A percentile compares a stretch with the other conserved stretches of the same genome.
Evolutionary conservation across 495 filamentous ascomycete species (phyloP).

Genomic region (Peziza echinospora): DNA sequence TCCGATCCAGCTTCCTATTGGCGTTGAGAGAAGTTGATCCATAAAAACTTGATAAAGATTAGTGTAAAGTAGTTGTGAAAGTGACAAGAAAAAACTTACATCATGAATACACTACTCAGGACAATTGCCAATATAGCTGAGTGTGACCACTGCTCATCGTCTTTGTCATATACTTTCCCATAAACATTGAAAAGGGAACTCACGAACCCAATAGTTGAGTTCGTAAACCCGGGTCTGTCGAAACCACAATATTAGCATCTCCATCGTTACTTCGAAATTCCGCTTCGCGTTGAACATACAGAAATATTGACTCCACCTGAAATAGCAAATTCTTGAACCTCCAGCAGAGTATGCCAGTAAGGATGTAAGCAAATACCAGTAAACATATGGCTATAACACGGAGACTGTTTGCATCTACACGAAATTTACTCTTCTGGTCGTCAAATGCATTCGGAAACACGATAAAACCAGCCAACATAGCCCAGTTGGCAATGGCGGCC

Average conservation of each 20-base stretch:
- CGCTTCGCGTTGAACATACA: neutral
- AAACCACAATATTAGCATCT: neutral
- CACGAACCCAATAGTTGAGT: constrained; percentile 7
- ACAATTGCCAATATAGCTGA: constrained; percentile 8
- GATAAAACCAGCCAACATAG: constrained; percentile 11
- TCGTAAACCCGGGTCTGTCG: constrained; percentile 8
- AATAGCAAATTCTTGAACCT: constrained; percentile 11
- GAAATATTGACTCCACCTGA: constrained; percentile 10
- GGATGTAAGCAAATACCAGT: constrained; percentile 8
- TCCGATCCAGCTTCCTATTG: constrained; percentile 6
- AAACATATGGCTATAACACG: constrained; percentile 2
- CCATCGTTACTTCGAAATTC: neutral
- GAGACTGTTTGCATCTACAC: constrained; percentile 1
- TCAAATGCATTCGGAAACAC: constrained; percentile 13
- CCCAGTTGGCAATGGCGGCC: constrained; percentile 8
- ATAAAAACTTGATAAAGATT: constrained; percentile 4
- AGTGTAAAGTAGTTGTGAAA: neutral
- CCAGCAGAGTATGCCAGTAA: constrained; percentile 10
- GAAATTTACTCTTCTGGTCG: constrained; percentile 7
- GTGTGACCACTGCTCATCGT: constrained; percentile 4
- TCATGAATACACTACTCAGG: constrained; percentile 6
- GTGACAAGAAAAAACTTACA: constrained; percentile 1
- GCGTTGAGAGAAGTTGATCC: constrained; percentile 7
- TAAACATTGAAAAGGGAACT: constrained; percentile 11
- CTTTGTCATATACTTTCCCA: constrained; percentile 6